Conservation (phyloP, 2,329 filamentous ascomycete genomes). For the Pseudogymnoascus verrucosus region DNA sequence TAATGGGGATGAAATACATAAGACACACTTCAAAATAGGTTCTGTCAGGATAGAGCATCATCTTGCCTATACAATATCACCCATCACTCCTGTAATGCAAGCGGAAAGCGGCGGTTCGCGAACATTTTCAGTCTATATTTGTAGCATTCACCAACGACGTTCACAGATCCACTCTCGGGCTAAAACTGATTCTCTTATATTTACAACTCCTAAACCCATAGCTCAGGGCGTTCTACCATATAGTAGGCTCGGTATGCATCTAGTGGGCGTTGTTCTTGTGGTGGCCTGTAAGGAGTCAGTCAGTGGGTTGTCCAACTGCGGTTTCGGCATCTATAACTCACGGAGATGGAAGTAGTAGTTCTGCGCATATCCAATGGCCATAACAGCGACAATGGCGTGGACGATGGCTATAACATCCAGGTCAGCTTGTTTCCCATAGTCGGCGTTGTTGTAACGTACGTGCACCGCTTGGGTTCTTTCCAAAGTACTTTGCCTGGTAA, state of each 20-base stretch:
- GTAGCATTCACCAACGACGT: background rate
- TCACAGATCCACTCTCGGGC: constrained; percentile 1
- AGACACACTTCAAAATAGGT: background rate
- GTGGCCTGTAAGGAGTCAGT: constrained; percentile 59
- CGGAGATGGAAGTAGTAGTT: constrained; percentile 99
- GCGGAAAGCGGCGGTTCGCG: background rate
- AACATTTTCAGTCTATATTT: constrained; percentile 4
- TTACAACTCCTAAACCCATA: constrained; percentile 7
- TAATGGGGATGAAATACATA: background rate
- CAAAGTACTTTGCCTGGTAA: constrained; percentile 91
- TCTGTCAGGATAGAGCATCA: background rate
- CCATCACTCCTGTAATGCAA: background rate
- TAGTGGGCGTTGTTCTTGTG: constrained; percentile 99
- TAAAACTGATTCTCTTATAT: constrained; percentile 8
- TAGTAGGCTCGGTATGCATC: constrained; percentile 22
- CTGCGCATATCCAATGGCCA: constrained; percentile 84
- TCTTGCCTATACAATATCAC: background rate
- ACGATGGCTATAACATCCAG: constrained; percentile 61
- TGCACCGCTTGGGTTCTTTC: constrained; percentile 80
- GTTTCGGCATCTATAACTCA: constrained; percentile 46
- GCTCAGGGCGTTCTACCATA: constrained; percentile 7
- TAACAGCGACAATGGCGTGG: constrained; percentile 71
- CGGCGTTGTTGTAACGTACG: constrained; percentile 55
- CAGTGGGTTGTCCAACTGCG: constrained; percentile 13
- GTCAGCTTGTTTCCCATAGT: background rate